Evolutionary conservation across 2,329 filamentous ascomycete genomes (phyloP).

Genomic region (Cladosporium sp.): DNA sequence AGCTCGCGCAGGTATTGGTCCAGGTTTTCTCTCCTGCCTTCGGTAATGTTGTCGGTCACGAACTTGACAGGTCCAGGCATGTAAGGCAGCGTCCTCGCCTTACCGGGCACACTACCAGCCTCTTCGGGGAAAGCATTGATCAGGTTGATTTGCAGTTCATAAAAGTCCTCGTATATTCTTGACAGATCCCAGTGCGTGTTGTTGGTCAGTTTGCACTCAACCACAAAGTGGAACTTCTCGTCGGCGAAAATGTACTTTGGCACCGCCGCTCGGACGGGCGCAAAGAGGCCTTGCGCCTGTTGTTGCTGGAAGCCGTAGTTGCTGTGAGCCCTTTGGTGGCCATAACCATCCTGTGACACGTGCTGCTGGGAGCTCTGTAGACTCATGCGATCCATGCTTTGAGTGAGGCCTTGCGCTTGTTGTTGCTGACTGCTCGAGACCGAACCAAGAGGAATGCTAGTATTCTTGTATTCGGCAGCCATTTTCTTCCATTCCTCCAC

Average conservation of each 20-base stretch:
- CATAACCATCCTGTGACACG: constrained; percentile 24
- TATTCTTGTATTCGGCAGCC: constrained; percentile 98
- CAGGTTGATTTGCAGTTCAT: constrained; percentile 95
- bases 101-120: constrained; percentile 76
- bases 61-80: constrained; percentile 98
- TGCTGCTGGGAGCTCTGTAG: constrained; percentile 40
- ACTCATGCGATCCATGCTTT: constrained; percentile 74
- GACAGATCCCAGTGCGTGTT: constrained; percentile 90
- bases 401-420: constrained; percentile 43
- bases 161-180: constrained; percentile 97
- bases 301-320: constrained; percentile 42
- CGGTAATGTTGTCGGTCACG: constrained; percentile 96
- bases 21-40: constrained; percentile 86
- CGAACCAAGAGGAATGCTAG: constrained; percentile 92
- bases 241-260: constrained; percentile 94
- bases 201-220: constrained; percentile 87
- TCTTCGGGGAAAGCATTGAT: constrained; percentile 89
- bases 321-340: constrained; percentile 35
- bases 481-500: constrained; percentile 99
- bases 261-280: constrained; percentile 80
- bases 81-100: constrained; percentile 81
- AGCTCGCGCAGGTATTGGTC: constrained; percentile 96
- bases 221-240: constrained; percentile 98
- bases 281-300: constrained; percentile 53
- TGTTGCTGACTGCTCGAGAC: constrained; percentile 50